Conservation (phyloP, 495 filamentous ascomycete genomes). For the Echria macrotheca region DNA sequence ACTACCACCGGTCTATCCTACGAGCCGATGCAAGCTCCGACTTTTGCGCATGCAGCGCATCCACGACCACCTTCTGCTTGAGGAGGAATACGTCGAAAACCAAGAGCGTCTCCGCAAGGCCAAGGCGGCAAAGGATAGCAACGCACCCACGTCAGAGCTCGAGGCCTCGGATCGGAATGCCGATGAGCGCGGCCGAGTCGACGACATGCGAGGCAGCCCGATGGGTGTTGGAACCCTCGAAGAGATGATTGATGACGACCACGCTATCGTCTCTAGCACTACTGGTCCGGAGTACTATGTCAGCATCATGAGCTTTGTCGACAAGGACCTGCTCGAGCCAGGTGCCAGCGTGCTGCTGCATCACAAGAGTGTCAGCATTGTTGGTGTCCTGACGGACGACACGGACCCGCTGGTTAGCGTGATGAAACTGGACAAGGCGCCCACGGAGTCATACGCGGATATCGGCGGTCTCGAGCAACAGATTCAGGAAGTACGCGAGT, state of each 20-base stretch:
- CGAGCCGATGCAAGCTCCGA: constrained; percentile 93
- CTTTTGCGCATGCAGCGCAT: constrained; percentile 97
- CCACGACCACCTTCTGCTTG: constrained; percentile 92
- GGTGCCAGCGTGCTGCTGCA: constrained; percentile 93
- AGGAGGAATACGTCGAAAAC: constrained; percentile 98
- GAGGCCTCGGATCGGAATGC: constrained; percentile 73
- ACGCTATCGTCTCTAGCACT: constrained; percentile 95
- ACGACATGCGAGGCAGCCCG: constrained; percentile 97
- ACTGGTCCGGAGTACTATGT: constrained; percentile 99
- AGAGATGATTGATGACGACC: constrained; percentile 99
- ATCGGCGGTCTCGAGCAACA: constrained; percentile 94
- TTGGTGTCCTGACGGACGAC: constrained; percentile 95
- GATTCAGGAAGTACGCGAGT: constrained; percentile 96
- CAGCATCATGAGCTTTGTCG: constrained; percentile 99
- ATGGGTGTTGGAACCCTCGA: constrained; percentile 98
- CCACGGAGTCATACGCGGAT: constrained; percentile 96
- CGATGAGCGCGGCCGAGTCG: constrained; percentile 90
- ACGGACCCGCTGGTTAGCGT: constrained; percentile 93
- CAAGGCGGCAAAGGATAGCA: constrained; percentile 69
- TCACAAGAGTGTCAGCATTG: constrained; percentile 96
- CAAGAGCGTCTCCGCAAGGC: constrained; percentile 91
- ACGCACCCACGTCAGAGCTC: constrained; percentile 52
- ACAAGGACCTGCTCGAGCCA: constrained; percentile 96
- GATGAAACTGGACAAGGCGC: constrained; percentile 99
- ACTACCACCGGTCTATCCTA: constrained; percentile 87